phyloP scores from a whole-genome alignment of 2,329 filamentous ascomycete species.

The Pyrenochaeta sp. region DNA sequence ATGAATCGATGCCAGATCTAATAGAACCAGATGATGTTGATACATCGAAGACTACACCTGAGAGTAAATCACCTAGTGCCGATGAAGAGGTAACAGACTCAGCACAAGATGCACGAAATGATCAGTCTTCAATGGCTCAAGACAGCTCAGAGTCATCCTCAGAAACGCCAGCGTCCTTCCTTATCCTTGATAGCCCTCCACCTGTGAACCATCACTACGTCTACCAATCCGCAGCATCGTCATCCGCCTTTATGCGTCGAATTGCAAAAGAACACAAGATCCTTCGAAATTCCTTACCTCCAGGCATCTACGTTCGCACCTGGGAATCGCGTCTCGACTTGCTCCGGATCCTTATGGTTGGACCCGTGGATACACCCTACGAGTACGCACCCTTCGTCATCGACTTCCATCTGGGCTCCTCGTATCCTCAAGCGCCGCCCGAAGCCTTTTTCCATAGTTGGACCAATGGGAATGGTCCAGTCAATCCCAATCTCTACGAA shows the following conservation, averaged over 20 bases:
- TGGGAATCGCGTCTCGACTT: conserved; percentile 69
- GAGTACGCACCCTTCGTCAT: conserved; percentile 69
- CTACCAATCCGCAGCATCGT: conserved; percentile 52
- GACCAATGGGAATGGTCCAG: conserved; percentile 60
- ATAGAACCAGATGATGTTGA: conserved; percentile 26
- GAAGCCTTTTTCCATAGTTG: conserved; percentile 68
- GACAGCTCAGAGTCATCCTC: conserved; percentile 11
- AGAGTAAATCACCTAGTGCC: conserved; percentile 28
- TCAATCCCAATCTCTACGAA: conserved; percentile 71
- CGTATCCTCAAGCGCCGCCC: conserved; percentile 63
- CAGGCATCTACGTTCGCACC: conserved; percentile 65
- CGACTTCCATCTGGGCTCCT: conserved; percentile 61
- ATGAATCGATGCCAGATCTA: conserved; percentile 44
- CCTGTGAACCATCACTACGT: conserved; percentile 51
- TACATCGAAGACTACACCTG: conserved; percentile 48
- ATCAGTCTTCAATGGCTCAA: conserved; percentile 8
- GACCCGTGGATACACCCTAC: conserved; percentile 68
- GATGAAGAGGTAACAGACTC: conserved; percentile 31
- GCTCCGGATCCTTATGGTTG: conserved; percentile 66
- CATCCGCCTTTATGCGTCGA: conserved; percentile 56
- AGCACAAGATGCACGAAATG: conserved; percentile 4
- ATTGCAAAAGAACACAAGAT: conserved; percentile 67
- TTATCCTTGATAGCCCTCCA: conserved; percentile 47
- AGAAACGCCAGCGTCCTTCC: conserved; percentile 34
- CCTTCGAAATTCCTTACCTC: conserved; percentile 62